These are phyloP conservation scores for Exophiala lecanii-corni DNA, from an alignment of 2,329 filamentous ascomycete species.

Conservation along the genomic window DNA sequence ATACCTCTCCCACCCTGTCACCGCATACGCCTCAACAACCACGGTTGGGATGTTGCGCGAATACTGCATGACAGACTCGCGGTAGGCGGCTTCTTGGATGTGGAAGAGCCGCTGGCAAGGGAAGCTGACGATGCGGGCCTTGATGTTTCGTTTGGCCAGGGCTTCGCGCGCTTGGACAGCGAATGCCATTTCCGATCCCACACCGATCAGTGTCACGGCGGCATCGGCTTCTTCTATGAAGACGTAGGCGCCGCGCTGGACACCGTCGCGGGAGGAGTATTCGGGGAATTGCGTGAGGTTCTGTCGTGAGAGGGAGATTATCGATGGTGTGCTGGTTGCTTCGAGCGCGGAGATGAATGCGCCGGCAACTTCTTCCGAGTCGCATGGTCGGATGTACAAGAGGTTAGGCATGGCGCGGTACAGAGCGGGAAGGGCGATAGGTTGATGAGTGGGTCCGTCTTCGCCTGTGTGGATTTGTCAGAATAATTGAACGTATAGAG, in stretches of 20 bases:
- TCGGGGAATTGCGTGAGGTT: conserved; percentile 36
- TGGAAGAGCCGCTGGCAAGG: conserved; percentile 48
- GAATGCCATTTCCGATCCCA: conserved; percentile 45
- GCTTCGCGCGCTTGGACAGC: conserved; percentile 40
- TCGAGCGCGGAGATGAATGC: conserved; percentile 41
- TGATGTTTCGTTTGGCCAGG: conserved; percentile 35
- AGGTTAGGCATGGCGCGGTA: conserved; percentile 62
- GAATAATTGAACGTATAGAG: conserved; percentile 37
- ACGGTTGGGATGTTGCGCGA: conserved; percentile 34
- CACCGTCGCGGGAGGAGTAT: conserved; percentile 31
- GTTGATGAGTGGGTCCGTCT: conserved; percentile 60
- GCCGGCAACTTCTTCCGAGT: conserved; percentile 53
- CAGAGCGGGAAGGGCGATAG: conserved; percentile 53
- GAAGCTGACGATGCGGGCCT: conserved; percentile 44
- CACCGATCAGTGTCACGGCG: conserved; percentile 44
- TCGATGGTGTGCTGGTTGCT: conserved; percentile 32
- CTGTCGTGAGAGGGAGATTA: conserved; percentile 41
- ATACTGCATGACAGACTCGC: conserved; percentile 36
- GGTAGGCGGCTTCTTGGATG: conserved; percentile 40
- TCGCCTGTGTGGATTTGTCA: conserved; percentile 55
- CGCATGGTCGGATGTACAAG: conserved; percentile 56
- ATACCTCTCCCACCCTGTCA: conserved; percentile 48
- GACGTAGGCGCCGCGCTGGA: conserved; percentile 39
- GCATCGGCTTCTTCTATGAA: conserved; percentile 33
- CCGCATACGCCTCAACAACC: conserved; percentile 45